These are phyloP conservation scores for Leishmania guyanensis DNA, from an alignment of 208 protist species.

Conservation along the genomic window DNA sequence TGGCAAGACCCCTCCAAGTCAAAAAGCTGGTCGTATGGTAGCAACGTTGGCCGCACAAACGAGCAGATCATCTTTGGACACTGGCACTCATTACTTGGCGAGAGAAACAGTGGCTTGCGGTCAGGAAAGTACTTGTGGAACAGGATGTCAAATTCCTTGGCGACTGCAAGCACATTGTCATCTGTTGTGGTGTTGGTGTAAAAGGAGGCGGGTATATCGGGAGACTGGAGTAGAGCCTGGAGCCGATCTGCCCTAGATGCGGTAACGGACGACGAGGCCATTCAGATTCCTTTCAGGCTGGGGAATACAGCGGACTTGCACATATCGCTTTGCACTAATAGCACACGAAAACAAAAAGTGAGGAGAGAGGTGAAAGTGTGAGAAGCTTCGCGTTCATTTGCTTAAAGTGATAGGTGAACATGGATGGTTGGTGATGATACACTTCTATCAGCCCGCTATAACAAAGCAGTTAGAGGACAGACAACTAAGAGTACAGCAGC, in stretches of 20 bases:
- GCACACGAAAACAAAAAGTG: neutral
- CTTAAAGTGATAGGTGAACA: neutral
- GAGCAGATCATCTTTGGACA: slow-evolving; percentile 91
- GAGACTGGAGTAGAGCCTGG: slow-evolving; percentile 37
- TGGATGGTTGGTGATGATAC: neutral
- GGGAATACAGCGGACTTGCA: slow-evolving; percentile 4
- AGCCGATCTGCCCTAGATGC: slow-evolving; percentile 41
- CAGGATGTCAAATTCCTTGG: slow-evolving; percentile 63
- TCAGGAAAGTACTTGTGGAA: slow-evolving; percentile 84
- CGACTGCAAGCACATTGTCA: slow-evolving; percentile 54
- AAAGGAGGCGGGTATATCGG: slow-evolving; percentile 73
- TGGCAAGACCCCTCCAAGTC: slow-evolving; percentile 56
- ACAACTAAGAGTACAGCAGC: neutral
- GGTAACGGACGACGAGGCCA: slow-evolving; percentile 12
- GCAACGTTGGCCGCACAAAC: slow-evolving; percentile 83
- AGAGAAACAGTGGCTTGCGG: slow-evolving; percentile 74
- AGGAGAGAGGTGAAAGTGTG: neutral
- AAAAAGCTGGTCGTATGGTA: slow-evolving; percentile 82
- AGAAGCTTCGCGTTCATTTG: neutral
- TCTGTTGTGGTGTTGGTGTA: slow-evolving; percentile 63
- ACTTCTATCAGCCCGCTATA: neutral
- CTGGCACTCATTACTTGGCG: slow-evolving; percentile 70
- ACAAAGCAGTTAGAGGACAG: neutral
- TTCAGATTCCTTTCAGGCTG: slow-evolving; percentile 8
- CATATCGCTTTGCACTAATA: neutral